Evolutionary conservation across 1,284 basidiomycete species (phyloP).

Genomic region (Pseudozyma sp.): DNA sequence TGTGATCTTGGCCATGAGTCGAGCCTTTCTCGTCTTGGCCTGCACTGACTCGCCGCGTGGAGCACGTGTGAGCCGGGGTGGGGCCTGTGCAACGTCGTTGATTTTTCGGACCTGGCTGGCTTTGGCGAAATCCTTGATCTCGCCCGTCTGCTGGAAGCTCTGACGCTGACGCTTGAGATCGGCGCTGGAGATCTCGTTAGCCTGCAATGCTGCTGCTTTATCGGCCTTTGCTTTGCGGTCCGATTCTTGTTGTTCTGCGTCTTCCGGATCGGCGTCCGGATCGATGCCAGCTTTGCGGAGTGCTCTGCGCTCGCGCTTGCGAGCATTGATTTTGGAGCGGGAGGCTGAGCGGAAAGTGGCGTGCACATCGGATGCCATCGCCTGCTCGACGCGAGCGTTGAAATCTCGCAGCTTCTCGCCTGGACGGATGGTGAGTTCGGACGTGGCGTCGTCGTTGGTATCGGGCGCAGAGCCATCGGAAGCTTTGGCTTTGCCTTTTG

Average conservation of each 20-base stretch:
- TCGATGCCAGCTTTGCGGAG: constrained; percentile 40
- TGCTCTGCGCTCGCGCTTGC: constrained; percentile 53
- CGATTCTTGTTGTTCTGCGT: constrained; percentile 27
- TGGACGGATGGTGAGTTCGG: constrained; percentile 55
- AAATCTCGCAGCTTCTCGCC: constrained; percentile 64
- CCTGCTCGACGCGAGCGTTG: constrained; percentile 60
- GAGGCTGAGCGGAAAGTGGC: constrained; percentile 48
- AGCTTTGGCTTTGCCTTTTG: constrained; percentile 40
- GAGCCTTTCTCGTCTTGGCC: constrained; percentile 50
- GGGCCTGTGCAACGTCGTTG: constrained; percentile 61
- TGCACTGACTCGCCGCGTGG: constrained; percentile 53
- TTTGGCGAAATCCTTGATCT: constrained; percentile 56
- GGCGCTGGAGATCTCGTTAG: constrained; percentile 35
- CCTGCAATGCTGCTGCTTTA: constrained; percentile 47
- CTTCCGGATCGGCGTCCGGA: constrained; percentile 38
- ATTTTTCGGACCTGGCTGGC: constrained; percentile 51
- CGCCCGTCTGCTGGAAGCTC: constrained; percentile 42
- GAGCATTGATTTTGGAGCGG: constrained; percentile 50
- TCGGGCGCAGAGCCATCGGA: constrained; percentile 6
- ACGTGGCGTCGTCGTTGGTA: constrained; percentile 2
- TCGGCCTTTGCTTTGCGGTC: constrained; percentile 49
- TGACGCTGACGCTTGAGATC: constrained; percentile 53
- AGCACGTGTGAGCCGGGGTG: constrained; percentile 56
- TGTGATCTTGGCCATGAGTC: constrained; percentile 49
- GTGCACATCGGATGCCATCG: constrained; percentile 54